These are phyloP conservation scores for Protomyces lactucae-debilis DNA, from an alignment of 1,139 yeast genomes.

Conservation along the genomic window DNA sequence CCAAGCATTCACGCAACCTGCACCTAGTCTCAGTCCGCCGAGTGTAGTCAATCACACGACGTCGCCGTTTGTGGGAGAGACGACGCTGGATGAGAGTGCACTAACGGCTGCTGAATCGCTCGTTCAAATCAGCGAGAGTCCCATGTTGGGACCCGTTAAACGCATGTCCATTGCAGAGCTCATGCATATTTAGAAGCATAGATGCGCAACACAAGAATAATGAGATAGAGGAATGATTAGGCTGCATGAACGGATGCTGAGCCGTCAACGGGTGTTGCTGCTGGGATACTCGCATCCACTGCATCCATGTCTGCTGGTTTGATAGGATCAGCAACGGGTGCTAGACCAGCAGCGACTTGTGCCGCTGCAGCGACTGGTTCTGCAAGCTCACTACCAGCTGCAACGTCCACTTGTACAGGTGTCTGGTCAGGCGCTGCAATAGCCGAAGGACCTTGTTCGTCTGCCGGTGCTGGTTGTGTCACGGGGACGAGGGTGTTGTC, in stretches of 20 bases:
- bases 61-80: not conserved
- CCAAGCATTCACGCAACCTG: not conserved
- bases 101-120: constrained; percentile 20
- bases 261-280: not conserved
- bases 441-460: not conserved
- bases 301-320: not conserved
- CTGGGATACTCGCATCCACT: not conserved
- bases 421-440: not conserved
- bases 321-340: not conserved
- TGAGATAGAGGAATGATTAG: no score
- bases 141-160: constrained; percentile 14
- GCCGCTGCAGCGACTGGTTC: not conserved
- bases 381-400: not conserved
- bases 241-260: not conserved
- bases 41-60: not conserved
- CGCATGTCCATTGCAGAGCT: constrained; percentile 18
- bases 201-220: not conserved
- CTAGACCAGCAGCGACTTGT: not conserved
- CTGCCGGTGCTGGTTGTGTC: not conserved
- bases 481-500: not conserved
- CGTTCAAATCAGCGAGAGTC: constrained; percentile 18
- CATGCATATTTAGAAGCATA: constrained; percentile 9
- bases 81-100: not conserved
- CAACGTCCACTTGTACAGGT: not conserved
- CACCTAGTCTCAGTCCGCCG: not conserved